Evolutionary conservation across 2,329 filamentous ascomycete species (phyloP), one percentile per base, ranked within the genome.

Genomic region (Passalora sequoiae): DNA sequence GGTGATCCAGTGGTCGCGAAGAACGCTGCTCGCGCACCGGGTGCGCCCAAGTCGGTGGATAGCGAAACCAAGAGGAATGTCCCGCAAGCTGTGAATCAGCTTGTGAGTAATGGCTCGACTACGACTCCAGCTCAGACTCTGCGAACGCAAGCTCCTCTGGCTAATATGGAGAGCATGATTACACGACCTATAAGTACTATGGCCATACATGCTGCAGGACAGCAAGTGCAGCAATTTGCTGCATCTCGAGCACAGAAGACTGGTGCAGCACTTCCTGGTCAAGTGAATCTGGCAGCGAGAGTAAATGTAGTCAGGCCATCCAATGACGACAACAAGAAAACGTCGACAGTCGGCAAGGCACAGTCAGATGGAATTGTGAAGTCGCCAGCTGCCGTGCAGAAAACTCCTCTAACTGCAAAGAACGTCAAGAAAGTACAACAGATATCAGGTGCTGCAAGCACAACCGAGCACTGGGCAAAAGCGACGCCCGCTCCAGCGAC

Each of bases 141-240:
- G 24, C 53, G 52, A 27, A 55, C 57, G 15, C 50, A 58, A 2
- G 46, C 62, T 32, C 60, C 61, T 4, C 47, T 64, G 42, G 61
- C 58, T 9, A 64, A 63, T 19, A 55, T 57, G 38, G 57, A 64
- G 30, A 54, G 60, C 19, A 57, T 60, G 28, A 56, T 66, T 33
- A 66, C 63, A 2, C 44, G 62, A 24, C 63, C 63, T 7, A 37
- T 66, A 6, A 61, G 53, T 17, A 65, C 62, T 1, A 40, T 63
- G 22, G 62, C 61, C 1, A 46, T 65, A 22, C 60, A 65, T n/a
- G 55, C 46, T 27, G 60, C 58, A 13, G 56, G 54, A 6, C 43
- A 46, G 12, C 43, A 50, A 16, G 47, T 61, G 9, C 50, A 55
- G 24, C 56, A 59, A 19, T 53, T 57, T 6, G 59, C 60, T 9